These are phyloP conservation scores for Albophoma yamanashiensis DNA, from an alignment of 2,329 filamentous ascomycete genomes.

Conservation along the genomic window DNA sequence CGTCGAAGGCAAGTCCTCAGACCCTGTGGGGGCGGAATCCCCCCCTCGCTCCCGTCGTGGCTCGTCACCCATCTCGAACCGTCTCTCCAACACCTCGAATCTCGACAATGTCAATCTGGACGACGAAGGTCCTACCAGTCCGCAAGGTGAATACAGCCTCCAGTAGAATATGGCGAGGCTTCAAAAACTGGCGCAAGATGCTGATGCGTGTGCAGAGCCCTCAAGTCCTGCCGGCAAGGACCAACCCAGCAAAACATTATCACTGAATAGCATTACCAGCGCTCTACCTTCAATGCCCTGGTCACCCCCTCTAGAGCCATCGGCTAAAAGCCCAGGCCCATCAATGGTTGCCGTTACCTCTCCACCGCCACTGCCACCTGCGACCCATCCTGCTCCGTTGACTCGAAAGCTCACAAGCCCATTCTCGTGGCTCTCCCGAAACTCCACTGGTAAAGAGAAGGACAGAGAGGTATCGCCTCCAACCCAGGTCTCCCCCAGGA, in stretches of 20 bases:
- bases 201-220: conserved; percentile 15
- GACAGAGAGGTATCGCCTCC: conserved; percentile 45
- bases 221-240: conserved; percentile 24
- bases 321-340: conserved; percentile 32
- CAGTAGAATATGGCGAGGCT: neutral
- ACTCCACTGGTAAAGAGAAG: conserved; percentile 46
- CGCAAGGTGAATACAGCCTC: conserved; percentile 17
- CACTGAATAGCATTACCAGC: conserved; percentile 60
- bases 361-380: conserved; percentile 15
- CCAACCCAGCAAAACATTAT: conserved; percentile 43
- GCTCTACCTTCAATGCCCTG: conserved; percentile 64
- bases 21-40: conserved; percentile 10
- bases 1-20: conserved; percentile 4
- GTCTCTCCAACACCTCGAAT: conserved; percentile 34
- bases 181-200: neutral
- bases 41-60: conserved; percentile 15
- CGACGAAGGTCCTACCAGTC: conserved; percentile 35
- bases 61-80: conserved; percentile 29
- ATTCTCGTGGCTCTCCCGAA: conserved; percentile 76
- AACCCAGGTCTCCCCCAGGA: conserved; percentile 29
- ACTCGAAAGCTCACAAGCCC: conserved; percentile 72
- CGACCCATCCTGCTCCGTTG: conserved; percentile 19
- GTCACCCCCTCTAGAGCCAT: conserved; percentile 46
- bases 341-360: conserved; percentile 20
- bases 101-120: conserved; percentile 57